phyloP scores from a whole-genome alignment of 805 yeast species.

The Candida hungchunana region DNA sequence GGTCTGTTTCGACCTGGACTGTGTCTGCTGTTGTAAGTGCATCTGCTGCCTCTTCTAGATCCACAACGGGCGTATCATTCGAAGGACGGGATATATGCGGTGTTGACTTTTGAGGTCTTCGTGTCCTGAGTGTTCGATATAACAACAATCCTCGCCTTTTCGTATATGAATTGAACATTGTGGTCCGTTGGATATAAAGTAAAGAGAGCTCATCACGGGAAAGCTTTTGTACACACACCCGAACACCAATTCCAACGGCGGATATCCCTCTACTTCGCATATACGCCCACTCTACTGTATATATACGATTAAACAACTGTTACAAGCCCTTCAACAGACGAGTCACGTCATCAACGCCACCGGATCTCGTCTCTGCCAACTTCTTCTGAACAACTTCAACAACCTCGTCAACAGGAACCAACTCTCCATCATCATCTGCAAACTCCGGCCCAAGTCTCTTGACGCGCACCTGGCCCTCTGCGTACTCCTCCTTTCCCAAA shows the following conservation, averaged over 20 bases:
- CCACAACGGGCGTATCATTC: neutral
- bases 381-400: constrained; percentile 48
- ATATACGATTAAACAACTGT: no score
- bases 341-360: constrained; percentile 60
- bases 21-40: neutral
- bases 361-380: constrained; percentile 44
- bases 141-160: no score
- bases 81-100: constrained; percentile 1
- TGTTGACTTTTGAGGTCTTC: neutral
- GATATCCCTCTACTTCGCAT: neutral
- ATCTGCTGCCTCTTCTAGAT: constrained; percentile 5
- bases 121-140: no score
- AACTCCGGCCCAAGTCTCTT: constrained; percentile 89
- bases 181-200: neutral
- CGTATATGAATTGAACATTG: no score
- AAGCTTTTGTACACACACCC: neutral
- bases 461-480: constrained; percentile 74
- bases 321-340: constrained; percentile 43
- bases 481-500: constrained; percentile 89
- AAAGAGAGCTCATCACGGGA: constrained; percentile 1
- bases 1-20: constrained; percentile 9
- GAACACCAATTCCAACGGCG: neutral
- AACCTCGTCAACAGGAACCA: constrained; percentile 59
- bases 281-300: no score
- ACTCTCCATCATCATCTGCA: constrained; percentile 80